These are phyloP conservation scores for Phytophthora sp. DNA, from an alignment of 352 stramenopile species.

Conservation along the genomic window DNA sequence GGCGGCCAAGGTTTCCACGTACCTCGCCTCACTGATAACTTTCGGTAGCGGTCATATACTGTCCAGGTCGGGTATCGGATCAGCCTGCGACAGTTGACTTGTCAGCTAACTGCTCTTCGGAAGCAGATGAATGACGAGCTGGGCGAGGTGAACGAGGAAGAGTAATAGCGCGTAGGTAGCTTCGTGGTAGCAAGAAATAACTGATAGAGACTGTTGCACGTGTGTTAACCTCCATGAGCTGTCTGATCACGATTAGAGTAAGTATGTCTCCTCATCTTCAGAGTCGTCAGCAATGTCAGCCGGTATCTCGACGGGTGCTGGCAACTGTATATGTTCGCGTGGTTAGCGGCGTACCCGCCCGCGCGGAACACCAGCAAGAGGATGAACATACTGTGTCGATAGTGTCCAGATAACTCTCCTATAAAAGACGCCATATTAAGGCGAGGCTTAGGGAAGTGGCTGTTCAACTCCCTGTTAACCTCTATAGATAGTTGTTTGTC, in stretches of 20 bases:
- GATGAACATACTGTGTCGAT: constrained; percentile 1
- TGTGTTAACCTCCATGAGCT: neutral
- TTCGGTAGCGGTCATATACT: neutral
- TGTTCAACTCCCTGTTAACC: constrained; percentile 6
- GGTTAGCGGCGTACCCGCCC: neutral
- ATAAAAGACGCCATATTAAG: neutral
- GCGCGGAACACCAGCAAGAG: neutral
- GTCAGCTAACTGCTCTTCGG: neutral
- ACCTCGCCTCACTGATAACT: no score
- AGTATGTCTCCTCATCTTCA: neutral
- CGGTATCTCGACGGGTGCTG: neutral
- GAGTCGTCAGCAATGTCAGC: neutral
- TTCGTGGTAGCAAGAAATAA: no score
- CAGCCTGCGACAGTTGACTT: neutral
- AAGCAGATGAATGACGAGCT: no score
- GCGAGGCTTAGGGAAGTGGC: neutral
- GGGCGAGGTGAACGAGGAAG: no score
- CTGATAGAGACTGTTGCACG: no score
- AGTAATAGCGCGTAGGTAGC: no score
- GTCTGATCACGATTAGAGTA: neutral
- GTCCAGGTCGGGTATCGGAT: neutral
- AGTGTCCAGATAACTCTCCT: neutral
- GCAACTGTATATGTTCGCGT: constrained; percentile 5
- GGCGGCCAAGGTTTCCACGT: no score
- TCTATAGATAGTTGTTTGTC: constrained; percentile 11